Evolutionary conservation across 2,329 filamentous ascomycete species (phyloP), one percentile per base, ranked within the genome.

Genomic region (Monilinia aucupariae): DNA sequence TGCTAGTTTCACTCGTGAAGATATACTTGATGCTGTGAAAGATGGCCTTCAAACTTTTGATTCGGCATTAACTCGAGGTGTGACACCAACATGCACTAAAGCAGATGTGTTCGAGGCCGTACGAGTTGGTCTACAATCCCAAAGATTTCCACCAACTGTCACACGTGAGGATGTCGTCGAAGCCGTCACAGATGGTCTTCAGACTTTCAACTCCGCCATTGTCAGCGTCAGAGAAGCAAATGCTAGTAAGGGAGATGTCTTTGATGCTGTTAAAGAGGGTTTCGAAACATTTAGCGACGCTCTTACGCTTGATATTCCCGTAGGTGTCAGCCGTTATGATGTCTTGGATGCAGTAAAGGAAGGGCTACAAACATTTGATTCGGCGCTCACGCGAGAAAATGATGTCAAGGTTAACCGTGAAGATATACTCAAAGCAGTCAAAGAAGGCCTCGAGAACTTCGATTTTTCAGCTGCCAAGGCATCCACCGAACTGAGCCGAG

Each of bases 91-190:
- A 25, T 76, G 91, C 53, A 87, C 86, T 69, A 85, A 90, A 68
- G 91, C 96, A 53, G 91, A 96, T 65, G 90, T 97, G 41, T 83
- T 97, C 2, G 83, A 89, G 37, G 92, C 92, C 4, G 89, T 97
- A n/a, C 87, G 87, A 69, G 80, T 85, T 68, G 83, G 82, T 5
- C 76, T 88, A 60, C 87, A 92, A 74, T 85, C 81, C 34, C 78
- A 82, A 92, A 72, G 94, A 92, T 72, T 82, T 83, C 2, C 88
- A 90, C 2, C 90, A 91, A 0, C 80, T 15, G 73, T 87, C 41
- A 84, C 82, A 0, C 79, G 81, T 45, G 82, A 87, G 32, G 85
- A 88, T 66, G 81, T 89, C 75, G 73, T 88, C 27, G 79, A 85
- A 63, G 85, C 86, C 48, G 83, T 89, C 56, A 84, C 81, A 68